Base-by-base conservation (phyloP, 2,329 filamentous ascomycete genomes). In the Claviceps fusiformis region DNA sequence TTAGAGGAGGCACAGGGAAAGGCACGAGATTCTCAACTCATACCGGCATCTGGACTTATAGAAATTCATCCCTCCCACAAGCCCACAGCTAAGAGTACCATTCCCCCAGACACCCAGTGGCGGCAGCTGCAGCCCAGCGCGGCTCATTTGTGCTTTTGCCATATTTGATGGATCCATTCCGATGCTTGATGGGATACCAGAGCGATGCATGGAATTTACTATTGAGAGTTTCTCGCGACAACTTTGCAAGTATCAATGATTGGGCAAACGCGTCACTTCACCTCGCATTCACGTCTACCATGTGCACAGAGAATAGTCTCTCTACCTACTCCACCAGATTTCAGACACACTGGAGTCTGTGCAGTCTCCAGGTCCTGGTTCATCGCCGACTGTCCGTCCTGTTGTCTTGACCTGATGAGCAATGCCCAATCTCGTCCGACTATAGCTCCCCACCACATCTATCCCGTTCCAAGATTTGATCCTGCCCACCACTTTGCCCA, bases 381-480 rank as follows among this genome's bases (percentile, higher is more conserved):
- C 53, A 45, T 55, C 33, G 47, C 54, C 54, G 51, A 55, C 51
- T n/a, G 50, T 53, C 54, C 31, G 50, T 53, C 54, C 41, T 50
- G 48, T 53, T 54, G 33, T 54, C 52, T 57, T 52, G 43, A 47
- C 41, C 46, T 48, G 54, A 46, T 45, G 48, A 45, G 33, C 54
- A 48, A 52, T 50, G 52, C 49, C 54, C 52, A 55, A 52, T 54
- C 53, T 57, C 41, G 56, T 57, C 54, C 51, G 56, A 51, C 54
- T 47, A 51, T 48, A 37, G 47, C 54, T 46, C 39, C 13, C 45
- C 45, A 17, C 27, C 45, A 55, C 54, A 54, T 29, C 52, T 48
- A 35, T 56, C 31, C 56, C 53, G 43, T 55, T 59, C 54, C 50
- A 46, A 57, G 56, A 54, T 55, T 59, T 56, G 54, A 60, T 58